phyloP scores from a whole-genome alignment of 208 protist species.

The Leishmania turanica region DNA sequence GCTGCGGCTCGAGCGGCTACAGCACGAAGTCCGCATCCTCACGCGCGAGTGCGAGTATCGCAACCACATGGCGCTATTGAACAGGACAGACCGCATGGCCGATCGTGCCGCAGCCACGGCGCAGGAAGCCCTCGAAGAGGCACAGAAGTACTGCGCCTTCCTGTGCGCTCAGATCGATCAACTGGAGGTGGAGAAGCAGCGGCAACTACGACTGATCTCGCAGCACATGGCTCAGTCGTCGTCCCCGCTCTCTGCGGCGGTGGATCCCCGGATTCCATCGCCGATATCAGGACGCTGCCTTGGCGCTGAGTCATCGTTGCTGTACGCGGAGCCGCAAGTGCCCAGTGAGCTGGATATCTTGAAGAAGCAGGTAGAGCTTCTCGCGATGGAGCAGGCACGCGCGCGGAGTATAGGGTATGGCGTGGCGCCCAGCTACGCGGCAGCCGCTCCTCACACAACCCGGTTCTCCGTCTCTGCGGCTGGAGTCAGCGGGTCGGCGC shows the following conservation, averaged over 20 bases:
- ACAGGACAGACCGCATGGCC: conserved; percentile 32
- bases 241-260: neutral
- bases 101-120: conserved; percentile 32
- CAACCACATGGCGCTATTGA: conserved; percentile 26
- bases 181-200: conserved; percentile 34
- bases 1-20: conserved; percentile 49
- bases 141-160: conserved; percentile 37
- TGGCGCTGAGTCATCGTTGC: neutral
- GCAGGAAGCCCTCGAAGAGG: conserved; percentile 35
- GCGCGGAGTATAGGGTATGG: conserved; percentile 24
- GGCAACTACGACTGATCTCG: conserved; percentile 31
- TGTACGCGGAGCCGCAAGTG: conserved; percentile 8
- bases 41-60: conserved; percentile 52
- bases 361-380: conserved; percentile 54
- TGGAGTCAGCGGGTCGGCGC: neutral
- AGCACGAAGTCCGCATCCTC: conserved; percentile 48
- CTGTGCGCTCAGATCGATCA: conserved; percentile 29
- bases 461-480: neutral
- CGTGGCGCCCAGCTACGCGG: neutral
- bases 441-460: neutral
- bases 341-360: conserved; percentile 53
- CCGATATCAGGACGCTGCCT: neutral
- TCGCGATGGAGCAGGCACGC: conserved; percentile 50
- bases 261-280: conserved; percentile 1
- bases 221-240: conserved; percentile 13